phyloP scores from a whole-genome alignment of 345 rosid genomes.

The Eucalyptus regnans region DNA sequence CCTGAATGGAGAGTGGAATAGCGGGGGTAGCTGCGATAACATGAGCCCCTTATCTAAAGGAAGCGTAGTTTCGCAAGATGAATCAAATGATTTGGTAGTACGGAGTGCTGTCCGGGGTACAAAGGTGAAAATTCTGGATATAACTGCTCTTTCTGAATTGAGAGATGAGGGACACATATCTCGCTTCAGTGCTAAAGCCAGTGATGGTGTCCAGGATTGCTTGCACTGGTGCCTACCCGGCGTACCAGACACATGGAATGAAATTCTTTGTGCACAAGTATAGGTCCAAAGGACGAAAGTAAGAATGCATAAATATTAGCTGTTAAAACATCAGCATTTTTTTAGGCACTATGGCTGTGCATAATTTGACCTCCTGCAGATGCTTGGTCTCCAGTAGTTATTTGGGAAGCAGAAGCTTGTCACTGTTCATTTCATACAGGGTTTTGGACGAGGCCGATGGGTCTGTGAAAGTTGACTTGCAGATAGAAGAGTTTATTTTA shows the following conservation, averaged over 20 bases:
- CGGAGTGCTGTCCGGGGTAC: slow-evolving; percentile 53
- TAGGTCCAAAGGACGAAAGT: not conserved
- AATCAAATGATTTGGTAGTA: slow-evolving; percentile 38
- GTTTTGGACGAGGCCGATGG: not conserved
- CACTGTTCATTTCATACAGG: not conserved
- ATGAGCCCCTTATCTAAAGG: slow-evolving; percentile 44
- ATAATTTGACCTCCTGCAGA: not conserved
- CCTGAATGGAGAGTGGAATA: slow-evolving; percentile 69
- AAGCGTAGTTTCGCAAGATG: slow-evolving; percentile 24
- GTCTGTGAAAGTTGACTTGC: not conserved
- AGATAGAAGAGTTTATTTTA: not conserved
- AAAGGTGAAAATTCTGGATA: slow-evolving; percentile 50
- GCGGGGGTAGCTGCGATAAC: slow-evolving; percentile 67
- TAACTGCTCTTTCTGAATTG: slow-evolving; percentile 54
- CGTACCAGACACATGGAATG: slow-evolving; percentile 80
- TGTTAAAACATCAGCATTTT: not conserved
- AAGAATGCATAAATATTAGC: not conserved
- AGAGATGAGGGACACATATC: slow-evolving; percentile 74
- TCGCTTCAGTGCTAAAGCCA: slow-evolving; percentile 29
- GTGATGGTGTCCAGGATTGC: slow-evolving; percentile 51
- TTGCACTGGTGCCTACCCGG: slow-evolving; percentile 97
- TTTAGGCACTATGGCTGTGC: not conserved
- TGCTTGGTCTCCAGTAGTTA: not conserved
- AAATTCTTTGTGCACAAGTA: slow-evolving; percentile 46
- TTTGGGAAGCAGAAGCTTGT: not conserved